phyloP scores from a whole-genome alignment of 768 basidiomycete species.

The Suillus ampliporus region DNA sequence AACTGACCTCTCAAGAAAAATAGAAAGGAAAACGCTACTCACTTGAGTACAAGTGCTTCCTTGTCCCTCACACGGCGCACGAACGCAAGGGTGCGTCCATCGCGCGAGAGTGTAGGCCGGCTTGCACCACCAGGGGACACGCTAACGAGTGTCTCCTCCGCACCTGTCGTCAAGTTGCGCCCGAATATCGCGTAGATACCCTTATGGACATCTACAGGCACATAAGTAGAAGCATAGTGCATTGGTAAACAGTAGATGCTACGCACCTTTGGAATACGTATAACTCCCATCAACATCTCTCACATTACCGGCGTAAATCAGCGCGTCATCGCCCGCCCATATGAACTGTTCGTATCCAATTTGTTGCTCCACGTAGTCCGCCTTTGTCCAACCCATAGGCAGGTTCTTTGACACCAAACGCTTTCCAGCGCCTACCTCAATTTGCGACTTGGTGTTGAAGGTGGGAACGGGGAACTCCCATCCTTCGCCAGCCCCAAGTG shows the following conservation, averaged over 20 bases:
- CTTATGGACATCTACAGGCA: constrained; percentile 59
- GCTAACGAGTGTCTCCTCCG: constrained; percentile 57
- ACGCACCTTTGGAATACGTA: constrained; percentile 67
- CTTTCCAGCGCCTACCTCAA: constrained; percentile 49
- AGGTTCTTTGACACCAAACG: constrained; percentile 61
- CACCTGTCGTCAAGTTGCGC: constrained; percentile 62
- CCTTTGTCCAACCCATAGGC: constrained; percentile 64
- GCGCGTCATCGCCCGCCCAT: constrained; percentile 59
- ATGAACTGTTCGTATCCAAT: constrained; percentile 76
- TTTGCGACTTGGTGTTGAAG: constrained; percentile 17
- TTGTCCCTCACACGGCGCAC: constrained; percentile 77
- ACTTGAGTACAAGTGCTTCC: constrained; percentile 76
- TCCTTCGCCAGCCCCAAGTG: constrained; percentile 73
- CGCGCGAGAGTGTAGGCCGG: constrained; percentile 71
- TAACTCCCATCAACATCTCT: constrained; percentile 52
- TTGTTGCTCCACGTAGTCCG: constrained; percentile 69
- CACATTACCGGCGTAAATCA: constrained; percentile 74
- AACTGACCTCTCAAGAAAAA: too few relatives aligned
- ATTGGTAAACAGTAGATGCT: not conserved
- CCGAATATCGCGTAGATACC: constrained; percentile 77
- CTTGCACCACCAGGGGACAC: constrained; percentile 74
- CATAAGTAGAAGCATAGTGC: not conserved
- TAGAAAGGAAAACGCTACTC: constrained; percentile 26
- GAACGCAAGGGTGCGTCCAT: constrained; percentile 73
- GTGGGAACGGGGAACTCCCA: constrained; percentile 67